Evolutionary conservation across 371 early-diverging fungal species (phyloP).

Genomic region (Mucor saturninus): DNA sequence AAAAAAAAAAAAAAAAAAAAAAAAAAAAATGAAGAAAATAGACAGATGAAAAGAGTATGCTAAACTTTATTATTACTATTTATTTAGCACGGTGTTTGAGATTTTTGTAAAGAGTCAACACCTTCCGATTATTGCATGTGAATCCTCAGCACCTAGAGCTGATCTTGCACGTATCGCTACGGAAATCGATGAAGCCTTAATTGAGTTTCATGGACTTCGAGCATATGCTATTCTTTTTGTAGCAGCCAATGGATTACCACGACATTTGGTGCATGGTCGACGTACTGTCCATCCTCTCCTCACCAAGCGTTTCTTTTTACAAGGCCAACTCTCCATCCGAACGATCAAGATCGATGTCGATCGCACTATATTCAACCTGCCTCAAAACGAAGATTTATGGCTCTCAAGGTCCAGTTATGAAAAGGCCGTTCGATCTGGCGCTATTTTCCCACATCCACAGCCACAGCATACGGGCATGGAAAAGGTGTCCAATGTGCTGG

Average conservation of each 20-base stretch:
- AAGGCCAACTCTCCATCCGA: slow-evolving; percentile 52
- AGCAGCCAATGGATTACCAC: slow-evolving; percentile 60
- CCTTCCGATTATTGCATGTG: slow-evolving; percentile 70
- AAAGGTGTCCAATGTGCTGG: slow-evolving; percentile 54
- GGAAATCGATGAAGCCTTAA: slow-evolving; percentile 56
- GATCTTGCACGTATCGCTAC: slow-evolving; percentile 57
- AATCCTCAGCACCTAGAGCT: slow-evolving; percentile 51
- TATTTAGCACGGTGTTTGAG: slow-evolving; percentile 63
- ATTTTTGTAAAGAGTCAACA: slow-evolving; percentile 62
- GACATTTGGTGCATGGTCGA: slow-evolving; percentile 69
- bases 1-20: background rate
- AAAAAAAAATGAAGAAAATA: too few species aligned
- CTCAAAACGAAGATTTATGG: slow-evolving; percentile 50
- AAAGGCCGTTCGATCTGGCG: slow-evolving; percentile 24
- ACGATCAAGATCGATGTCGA: slow-evolving; percentile 54
- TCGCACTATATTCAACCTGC: slow-evolving; percentile 55
- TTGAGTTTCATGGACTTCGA: slow-evolving; percentile 62
- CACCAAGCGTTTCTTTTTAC: slow-evolving; percentile 63
- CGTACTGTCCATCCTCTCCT: slow-evolving; percentile 61
- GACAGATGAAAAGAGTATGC: background rate
- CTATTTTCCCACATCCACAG: slow-evolving; percentile 46
- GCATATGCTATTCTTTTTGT: slow-evolving; percentile 65
- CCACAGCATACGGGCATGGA: slow-evolving; percentile 75
- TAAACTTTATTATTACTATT: background rate
- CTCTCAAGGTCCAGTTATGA: slow-evolving; percentile 27